A percentile compares a stretch with the other conserved stretches of the same genome.
phyloP scores from a whole-genome alignment of 2,329 filamentous ascomycete genomes.

The Sclerotiophoma versabilis region DNA sequence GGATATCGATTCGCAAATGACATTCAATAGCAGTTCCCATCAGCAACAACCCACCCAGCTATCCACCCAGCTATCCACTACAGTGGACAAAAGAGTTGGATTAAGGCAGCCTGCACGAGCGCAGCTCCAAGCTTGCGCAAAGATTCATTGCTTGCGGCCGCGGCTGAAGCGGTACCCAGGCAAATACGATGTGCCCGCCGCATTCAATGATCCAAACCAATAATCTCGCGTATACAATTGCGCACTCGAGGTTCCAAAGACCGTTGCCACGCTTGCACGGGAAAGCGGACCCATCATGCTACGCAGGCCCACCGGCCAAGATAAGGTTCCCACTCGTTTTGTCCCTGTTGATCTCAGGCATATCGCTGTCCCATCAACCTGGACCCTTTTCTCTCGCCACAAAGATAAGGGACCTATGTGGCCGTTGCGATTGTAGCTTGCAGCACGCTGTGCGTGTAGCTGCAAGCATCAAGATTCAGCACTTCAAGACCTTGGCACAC shows the following conservation, averaged over 20 bases:
- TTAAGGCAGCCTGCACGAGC: neutral
- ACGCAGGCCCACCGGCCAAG: slow-evolving; percentile 14
- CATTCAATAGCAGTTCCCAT: neutral
- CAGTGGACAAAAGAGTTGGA: too few species aligned
- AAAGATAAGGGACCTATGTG: neutral
- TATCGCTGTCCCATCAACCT: neutral
- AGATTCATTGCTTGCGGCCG: neutral
- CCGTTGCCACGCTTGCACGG: slow-evolving; percentile 14
- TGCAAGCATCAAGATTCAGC: neutral
- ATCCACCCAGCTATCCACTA: too few species aligned
- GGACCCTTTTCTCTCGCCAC: slow-evolving; percentile 1
- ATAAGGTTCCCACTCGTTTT: slow-evolving; percentile 3
- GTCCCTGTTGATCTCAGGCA: neutral
- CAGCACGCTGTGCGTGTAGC: too few species aligned
- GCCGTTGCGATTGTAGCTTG: too few species aligned
- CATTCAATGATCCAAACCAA: neutral
- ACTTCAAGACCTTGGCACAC: neutral
- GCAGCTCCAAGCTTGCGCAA: neutral
- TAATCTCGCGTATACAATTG: slow-evolving; percentile 1
- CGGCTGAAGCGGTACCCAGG: slow-evolving; percentile 5
- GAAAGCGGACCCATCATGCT: slow-evolving; percentile 7
- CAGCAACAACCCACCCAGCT: neutral
- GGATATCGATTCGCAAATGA: neutral
- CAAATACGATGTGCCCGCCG: neutral
- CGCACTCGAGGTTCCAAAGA: slow-evolving; percentile 7